These are phyloP conservation scores for Sabuloglossum arenarium DNA, from an alignment of 495 filamentous ascomycete species.

Conservation along the genomic window DNA sequence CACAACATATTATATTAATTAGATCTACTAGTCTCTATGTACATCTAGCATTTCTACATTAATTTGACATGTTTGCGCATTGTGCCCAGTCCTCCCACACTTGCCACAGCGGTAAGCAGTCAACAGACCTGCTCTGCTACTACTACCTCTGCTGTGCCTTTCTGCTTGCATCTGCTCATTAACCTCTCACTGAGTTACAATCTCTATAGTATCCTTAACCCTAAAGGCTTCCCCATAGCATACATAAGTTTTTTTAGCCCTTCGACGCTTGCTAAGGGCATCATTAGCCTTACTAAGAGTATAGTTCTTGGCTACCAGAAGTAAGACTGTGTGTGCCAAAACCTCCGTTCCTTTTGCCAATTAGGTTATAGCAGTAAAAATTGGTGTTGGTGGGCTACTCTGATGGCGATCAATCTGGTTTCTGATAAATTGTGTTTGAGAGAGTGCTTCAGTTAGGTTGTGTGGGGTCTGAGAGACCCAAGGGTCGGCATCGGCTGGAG, in stretches of 20 bases:
- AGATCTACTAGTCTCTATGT: no score
- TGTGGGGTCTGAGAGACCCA: constrained; percentile 9
- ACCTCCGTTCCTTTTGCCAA: constrained; percentile 9
- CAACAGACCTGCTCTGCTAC: background rate
- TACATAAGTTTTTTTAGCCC: constrained; percentile 9
- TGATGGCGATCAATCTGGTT: constrained; percentile 8
- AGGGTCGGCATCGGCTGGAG: constrained; percentile 4
- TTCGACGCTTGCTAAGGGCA: constrained; percentile 10
- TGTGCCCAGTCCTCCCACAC: background rate
- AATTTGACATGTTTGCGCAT: background rate
- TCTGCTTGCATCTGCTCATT: background rate
- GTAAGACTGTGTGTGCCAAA: constrained; percentile 5
- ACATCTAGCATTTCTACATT: background rate
- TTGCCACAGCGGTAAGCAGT: background rate
- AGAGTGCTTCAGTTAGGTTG: constrained; percentile 9
- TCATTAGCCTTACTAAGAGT: background rate
- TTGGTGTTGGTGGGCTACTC: constrained; percentile 8
- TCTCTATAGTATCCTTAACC: constrained; percentile 8
- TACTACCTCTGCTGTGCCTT: background rate
- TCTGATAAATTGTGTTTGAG: constrained; percentile 6
- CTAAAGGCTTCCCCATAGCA: constrained; percentile 7
- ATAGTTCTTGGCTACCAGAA: constrained; percentile 1
- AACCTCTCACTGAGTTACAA: constrained; percentile 4
- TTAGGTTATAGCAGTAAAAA: constrained; percentile 6
- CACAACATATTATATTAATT: no score